These are phyloP conservation scores for Penicillium ucsense DNA, from an alignment of 495 filamentous ascomycete species.

Conservation along the genomic window DNA sequence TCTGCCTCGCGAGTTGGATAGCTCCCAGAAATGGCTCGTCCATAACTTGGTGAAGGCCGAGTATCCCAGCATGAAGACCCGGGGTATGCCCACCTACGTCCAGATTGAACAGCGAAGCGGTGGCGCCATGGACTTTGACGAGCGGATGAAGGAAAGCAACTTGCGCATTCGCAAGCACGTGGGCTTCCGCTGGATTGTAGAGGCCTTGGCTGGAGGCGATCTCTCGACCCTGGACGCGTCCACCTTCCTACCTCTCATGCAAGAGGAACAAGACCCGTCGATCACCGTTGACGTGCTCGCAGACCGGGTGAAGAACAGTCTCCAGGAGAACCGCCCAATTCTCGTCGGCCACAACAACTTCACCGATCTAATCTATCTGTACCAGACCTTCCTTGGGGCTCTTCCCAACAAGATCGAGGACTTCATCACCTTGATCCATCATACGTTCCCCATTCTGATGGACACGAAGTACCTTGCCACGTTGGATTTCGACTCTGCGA, in stretches of 20 bases:
- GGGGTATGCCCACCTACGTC: slow-evolving; percentile 38
- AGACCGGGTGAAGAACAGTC: slow-evolving; percentile 17
- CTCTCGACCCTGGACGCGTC: slow-evolving; percentile 38
- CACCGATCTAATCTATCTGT: slow-evolving; percentile 63
- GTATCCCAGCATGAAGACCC: slow-evolving; percentile 46
- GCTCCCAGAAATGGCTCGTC: slow-evolving; percentile 54
- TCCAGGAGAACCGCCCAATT: slow-evolving; percentile 41
- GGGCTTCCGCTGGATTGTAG: slow-evolving; percentile 62
- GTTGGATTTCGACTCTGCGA: slow-evolving; percentile 40
- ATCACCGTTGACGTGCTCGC: slow-evolving; percentile 16
- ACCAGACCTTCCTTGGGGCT: slow-evolving; percentile 54
- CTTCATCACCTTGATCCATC: slow-evolving; percentile 45
- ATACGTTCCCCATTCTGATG: slow-evolving; percentile 56
- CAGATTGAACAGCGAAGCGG: slow-evolving; percentile 42
- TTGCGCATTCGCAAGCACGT: slow-evolving; percentile 37
- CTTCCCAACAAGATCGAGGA: slow-evolving; percentile 53
- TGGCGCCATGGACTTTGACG: slow-evolving; percentile 33
- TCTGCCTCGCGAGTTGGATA: slow-evolving; percentile 22
- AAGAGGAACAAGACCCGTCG: slow-evolving; percentile 38
- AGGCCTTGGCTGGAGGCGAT: slow-evolving; percentile 54
- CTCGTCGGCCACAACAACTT: slow-evolving; percentile 75
- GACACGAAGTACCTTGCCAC: slow-evolving; percentile 75
- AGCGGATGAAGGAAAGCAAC: slow-evolving; percentile 26
- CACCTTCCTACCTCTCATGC: slow-evolving; percentile 23
- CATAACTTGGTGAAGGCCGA: slow-evolving; percentile 58